Evolutionary conservation across 768 basidiomycete species (phyloP), one percentile per base, ranked within the genome.

Genomic region (Coprinellus micaceus): DNA sequence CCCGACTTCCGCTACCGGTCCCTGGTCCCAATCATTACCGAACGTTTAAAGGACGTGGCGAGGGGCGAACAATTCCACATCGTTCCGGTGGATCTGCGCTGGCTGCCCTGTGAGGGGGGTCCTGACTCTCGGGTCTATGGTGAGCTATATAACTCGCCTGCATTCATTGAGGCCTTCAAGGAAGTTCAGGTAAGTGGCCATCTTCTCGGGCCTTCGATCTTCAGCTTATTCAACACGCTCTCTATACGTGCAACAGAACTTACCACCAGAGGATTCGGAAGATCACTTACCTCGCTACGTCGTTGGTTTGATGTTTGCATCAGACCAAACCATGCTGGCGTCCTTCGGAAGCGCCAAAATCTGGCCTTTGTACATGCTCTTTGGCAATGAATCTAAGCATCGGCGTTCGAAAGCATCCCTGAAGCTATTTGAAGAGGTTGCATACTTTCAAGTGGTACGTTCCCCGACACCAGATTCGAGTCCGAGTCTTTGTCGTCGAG

Each of bases 131-230:
- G 62, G 0, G n/a, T 67, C 1, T 46, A 54, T 37, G 22, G 43
- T 13, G 64, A 69, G 30, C 26, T 65, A 1, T 69, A 67, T 36
- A 60, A 29, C 9, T 52, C 64, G 0, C 61, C 65, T 47, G 54
- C 54, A 0, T 69, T 64, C 39, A 13, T 60, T 21, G 52, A 63
- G 12, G 63, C 63, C 30, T 45, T 65, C 13, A 22, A 50, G 11
- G 53, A 37, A 22, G 25, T 57, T 13, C 30, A 49, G 17, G 22
- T 36, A 30, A 33, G 52, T 21, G n/a, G n/a, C n/a, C n/a, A n/a
- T n/a, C n/a, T n/a, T n/a, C n/a, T n/a, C n/a, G n/a, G n/a, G n/a
- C n/a, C n/a, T n/a, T n/a, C n/a, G n/a, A n/a, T n/a, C n/a, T n/a
- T n/a, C n/a, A n/a, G n/a, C n/a, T n/a, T n/a, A n/a, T n/a, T n/a